Percentiles rank a stretch among this genome's conserved stretches.
Evolutionary conservation across 2,329 filamentous ascomycete genomes (phyloP).

Genomic region (Paecilomyces dactylethromorphus): DNA sequence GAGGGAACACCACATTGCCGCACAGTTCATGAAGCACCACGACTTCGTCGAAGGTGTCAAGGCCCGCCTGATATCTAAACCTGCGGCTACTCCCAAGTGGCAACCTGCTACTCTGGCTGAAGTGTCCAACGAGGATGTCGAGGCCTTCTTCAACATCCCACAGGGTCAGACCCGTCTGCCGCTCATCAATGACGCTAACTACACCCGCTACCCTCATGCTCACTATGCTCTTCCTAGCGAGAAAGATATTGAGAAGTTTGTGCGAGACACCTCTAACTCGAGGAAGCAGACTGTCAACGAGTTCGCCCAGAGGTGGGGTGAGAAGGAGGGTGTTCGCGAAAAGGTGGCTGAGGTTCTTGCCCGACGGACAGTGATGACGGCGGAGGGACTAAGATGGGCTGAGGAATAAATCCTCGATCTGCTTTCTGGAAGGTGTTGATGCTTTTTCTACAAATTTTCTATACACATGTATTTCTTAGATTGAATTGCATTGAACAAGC

Average conservation of each 20-base stretch:
- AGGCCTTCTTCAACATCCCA: constrained; percentile 61
- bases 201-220: constrained; percentile 65
- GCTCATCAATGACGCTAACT: constrained; percentile 58
- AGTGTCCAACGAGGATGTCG: constrained; percentile 52
- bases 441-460: background rate
- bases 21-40: constrained; percentile 79
- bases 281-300: constrained; percentile 56
- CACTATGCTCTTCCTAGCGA: constrained; percentile 69
- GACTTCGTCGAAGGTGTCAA: constrained; percentile 93
- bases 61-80: constrained; percentile 68
- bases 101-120: constrained; percentile 65
- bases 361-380: constrained; percentile 52
- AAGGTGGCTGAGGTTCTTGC: constrained; percentile 63
- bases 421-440: background rate
- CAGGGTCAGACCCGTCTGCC: constrained; percentile 43
- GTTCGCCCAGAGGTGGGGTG: constrained; percentile 53
- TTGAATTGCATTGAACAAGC: background rate
- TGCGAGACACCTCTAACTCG: constrained; percentile 38
- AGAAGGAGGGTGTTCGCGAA: constrained; percentile 63
- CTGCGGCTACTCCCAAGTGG: constrained; percentile 64
- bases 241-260: constrained; percentile 40
- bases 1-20: constrained; percentile 76
- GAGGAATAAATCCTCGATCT: constrained; percentile 2
- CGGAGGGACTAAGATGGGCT: constrained; percentile 32
- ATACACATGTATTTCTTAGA: background rate